These are phyloP conservation scores for Saccharomycopsis malanga DNA, from an alignment of 805 yeast genomes.

Conservation along the genomic window DNA sequence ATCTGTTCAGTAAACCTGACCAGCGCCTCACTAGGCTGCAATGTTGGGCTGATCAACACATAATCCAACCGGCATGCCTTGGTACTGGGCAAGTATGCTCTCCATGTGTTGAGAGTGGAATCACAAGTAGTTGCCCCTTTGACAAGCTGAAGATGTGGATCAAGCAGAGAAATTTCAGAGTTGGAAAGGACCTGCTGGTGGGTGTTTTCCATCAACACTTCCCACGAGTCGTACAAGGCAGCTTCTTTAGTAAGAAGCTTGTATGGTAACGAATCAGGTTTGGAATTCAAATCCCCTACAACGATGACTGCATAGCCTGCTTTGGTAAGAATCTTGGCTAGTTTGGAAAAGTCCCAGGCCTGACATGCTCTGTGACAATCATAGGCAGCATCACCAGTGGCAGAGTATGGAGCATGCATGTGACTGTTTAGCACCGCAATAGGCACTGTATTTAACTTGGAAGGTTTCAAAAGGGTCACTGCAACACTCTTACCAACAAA, in stretches of 20 bases:
- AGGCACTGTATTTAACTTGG: slow-evolving; percentile 39
- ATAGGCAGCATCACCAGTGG: slow-evolving; percentile 80
- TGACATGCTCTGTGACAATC: slow-evolving; percentile 87
- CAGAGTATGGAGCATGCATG: slow-evolving; percentile 94
- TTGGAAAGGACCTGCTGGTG: slow-evolving; percentile 20
- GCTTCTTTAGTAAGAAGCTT: slow-evolving; percentile 64
- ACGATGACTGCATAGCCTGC: slow-evolving; percentile 83
- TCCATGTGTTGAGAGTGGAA: slow-evolving; percentile 81
- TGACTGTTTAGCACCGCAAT: slow-evolving; percentile 85
- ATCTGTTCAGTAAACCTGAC: slow-evolving; percentile 70
- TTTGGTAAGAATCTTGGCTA: slow-evolving; percentile 50
- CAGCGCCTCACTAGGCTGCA: slow-evolving; percentile 52
- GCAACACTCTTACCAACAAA: slow-evolving; percentile 89
- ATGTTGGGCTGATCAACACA: slow-evolving; percentile 61
- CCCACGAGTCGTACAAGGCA: slow-evolving; percentile 78
- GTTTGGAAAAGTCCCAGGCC: slow-evolving; percentile 87
- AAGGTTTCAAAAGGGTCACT: slow-evolving; percentile 57
- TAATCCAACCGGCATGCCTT: slow-evolving; percentile 90
- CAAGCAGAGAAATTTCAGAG: slow-evolving; percentile 37
- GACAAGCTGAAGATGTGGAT: slow-evolving; percentile 55
- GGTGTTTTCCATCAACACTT: slow-evolving; percentile 29
- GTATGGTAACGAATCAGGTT: slow-evolving; percentile 81
- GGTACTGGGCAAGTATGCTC: slow-evolving; percentile 40
- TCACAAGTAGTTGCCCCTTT: slow-evolving; percentile 88
- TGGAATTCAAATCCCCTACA: slow-evolving; percentile 89